Base-by-base conservation (phyloP, 1,284 basidiomycete species). In the Ustilago sp. region DNA sequence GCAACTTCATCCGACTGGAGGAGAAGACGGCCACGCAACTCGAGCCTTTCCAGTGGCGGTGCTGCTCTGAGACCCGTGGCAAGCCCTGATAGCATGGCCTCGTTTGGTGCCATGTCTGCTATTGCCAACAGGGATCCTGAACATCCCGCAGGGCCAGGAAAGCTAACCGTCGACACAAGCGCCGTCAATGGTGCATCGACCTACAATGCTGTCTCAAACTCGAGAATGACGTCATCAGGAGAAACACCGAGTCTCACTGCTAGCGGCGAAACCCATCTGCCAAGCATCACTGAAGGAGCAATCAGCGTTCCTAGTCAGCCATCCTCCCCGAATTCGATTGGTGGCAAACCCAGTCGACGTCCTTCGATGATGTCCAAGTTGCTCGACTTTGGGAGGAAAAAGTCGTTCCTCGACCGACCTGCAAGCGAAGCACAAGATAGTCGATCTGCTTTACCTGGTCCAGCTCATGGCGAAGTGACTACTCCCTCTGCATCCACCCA, bases 341-440 rank as follows among this genome's bases (percentile, higher is more conserved):
- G 34, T 6, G 34, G 34, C 34, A 73, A 73, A 36, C 59, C 67
- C 0, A 23, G 45, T 11, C 57, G 74, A 15, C 69, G 74, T n/a
- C 67, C 70, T 5, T 77, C 74, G 5, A 77, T 77, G 67, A 73
- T 77, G 60, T 60, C 74, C 12, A 77, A 73, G 28, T 50, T 77
- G 32, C 70, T 77, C 57, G 70, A 77, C 8, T 59, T 77, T 36
- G 70, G 74, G 8, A 58, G 74, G 34, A 77, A 73, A 23, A 67
- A 53, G 28, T 77, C 74, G n/a, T 69, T 64, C 48, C 66, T 63
- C 17, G 74, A 77, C 34, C 72, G 72, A 1, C n/a, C 54, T 15
- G 31, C 34, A n/a, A 31, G 47, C 19, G 73, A 70, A 19, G 34
- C 53, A 6, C 50, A 52, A 31, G 74, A 70, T 34, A 51, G 31